Conservation (phyloP, 805 yeast genomes). For the Candida loeiensis region DNA sequence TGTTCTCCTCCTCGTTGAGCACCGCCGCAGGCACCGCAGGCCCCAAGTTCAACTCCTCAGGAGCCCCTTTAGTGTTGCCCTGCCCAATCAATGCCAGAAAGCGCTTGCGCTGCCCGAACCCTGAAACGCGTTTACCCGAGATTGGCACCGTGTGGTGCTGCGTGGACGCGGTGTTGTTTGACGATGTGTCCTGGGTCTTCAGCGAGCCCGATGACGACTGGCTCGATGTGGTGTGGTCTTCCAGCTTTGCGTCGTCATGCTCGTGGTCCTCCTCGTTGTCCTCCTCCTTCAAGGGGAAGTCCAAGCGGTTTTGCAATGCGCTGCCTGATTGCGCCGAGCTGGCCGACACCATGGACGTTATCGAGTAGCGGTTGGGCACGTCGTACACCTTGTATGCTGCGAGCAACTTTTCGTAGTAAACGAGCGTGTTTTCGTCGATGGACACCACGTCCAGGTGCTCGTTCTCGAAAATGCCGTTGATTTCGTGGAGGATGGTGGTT, state of each 20-base stretch:
- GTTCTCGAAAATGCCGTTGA: slow-evolving; percentile 27
- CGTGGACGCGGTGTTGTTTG: not conserved
- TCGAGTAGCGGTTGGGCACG: slow-evolving; percentile 11
- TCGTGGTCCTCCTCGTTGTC: slow-evolving; percentile 14
- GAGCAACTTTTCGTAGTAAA: slow-evolving; percentile 30
- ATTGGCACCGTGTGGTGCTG: not conserved
- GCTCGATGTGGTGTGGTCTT: slow-evolving; percentile 13
- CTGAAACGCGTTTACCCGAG: slow-evolving; percentile 9
- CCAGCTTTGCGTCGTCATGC: slow-evolving; percentile 14
- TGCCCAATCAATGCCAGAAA: slow-evolving; percentile 18
- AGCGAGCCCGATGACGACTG: slow-evolving; percentile 13
- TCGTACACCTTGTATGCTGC: slow-evolving; percentile 32
- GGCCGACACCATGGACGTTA: not conserved
- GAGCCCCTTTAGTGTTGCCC: slow-evolving; percentile 4
- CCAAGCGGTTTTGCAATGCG: slow-evolving; percentile 10
- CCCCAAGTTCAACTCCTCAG: slow-evolving; percentile 6
- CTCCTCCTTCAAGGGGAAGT: slow-evolving; percentile 17
- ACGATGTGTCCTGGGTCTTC: slow-evolving; percentile 1
- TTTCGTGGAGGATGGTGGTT: slow-evolving; percentile 28
- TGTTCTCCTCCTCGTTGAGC: slow-evolving; percentile 15
- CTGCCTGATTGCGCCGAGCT: slow-evolving; percentile 2
- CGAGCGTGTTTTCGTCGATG: slow-evolving; percentile 26
- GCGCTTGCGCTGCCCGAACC: slow-evolving; percentile 14
- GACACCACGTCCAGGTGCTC: slow-evolving; percentile 13
- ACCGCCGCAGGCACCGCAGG: slow-evolving; percentile 2